These are phyloP conservation scores for Scalesia atractyloides DNA, from an alignment of 129 eudicot species.

Conservation along the genomic window DNA sequence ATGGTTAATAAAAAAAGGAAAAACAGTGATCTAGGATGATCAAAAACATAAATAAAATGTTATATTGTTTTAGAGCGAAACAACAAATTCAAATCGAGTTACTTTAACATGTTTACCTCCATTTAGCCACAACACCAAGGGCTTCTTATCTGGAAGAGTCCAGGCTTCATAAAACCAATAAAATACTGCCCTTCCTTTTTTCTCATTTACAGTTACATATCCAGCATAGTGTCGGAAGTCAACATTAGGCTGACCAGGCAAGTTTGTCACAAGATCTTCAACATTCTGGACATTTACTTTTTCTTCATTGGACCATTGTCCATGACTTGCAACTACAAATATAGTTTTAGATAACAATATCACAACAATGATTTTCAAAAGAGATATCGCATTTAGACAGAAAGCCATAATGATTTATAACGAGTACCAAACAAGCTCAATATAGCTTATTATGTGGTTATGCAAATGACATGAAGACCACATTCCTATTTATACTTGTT, in stretches of 20 bases:
- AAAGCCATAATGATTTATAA: constrained; percentile 38
- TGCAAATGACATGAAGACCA: constrained; percentile 27
- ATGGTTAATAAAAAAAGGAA: no score
- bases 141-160: constrained; percentile 58
- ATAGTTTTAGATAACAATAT: constrained; percentile 23
- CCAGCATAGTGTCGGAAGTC: constrained; percentile 76
- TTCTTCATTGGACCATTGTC: constrained; percentile 33
- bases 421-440: constrained; percentile 14
- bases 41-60: background rate
- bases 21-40: background rate
- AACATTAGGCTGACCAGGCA: constrained; percentile 64
- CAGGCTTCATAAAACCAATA: constrained; percentile 82
- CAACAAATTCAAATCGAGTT: background rate
- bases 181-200: constrained; percentile 59
- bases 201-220: constrained; percentile 62
- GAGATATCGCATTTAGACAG: constrained; percentile 20
- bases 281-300: constrained; percentile 20
- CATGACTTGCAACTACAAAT: constrained; percentile 44
- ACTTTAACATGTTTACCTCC: constrained; percentile 54
- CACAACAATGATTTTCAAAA: constrained; percentile 20
- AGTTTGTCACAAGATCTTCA: constrained; percentile 56
- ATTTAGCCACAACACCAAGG: constrained; percentile 78
- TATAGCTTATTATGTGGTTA: constrained; percentile 22
- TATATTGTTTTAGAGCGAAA: background rate
- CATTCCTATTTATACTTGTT: constrained; percentile 54